Evolutionary conservation across 805 yeast species (phyloP), one percentile per base, ranked within the genome.

Genomic region (Komagataella mondaviorum): DNA sequence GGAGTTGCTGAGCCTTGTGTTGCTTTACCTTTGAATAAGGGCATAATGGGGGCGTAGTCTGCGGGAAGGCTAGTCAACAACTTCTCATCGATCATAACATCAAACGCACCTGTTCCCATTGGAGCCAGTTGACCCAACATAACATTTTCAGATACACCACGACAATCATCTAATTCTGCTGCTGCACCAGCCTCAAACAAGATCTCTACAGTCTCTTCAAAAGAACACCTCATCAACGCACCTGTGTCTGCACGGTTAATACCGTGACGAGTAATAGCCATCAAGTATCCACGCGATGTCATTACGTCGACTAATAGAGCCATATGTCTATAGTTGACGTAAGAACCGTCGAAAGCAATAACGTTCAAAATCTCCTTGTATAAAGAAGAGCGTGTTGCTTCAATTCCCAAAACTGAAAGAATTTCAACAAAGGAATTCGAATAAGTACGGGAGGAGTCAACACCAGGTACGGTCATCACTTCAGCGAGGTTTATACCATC

Each of bases 201-300:
- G 62, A 93, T 93, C 71, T 93, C 99, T 46, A 93, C 99, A 6
- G 99, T 93, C 69, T 93, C 99, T 71, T 93, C 99, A 73, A 93
- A 93, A 46, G 99, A 91, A 74, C 97, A 93, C 71, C 99, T 82
- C 99, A 93, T 93, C 64, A 93, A 77, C 2, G 99, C 99, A 71
- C 99, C 99, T 30, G 99, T 93, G 58, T 93, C 96, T 44, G 96
- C 86, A 71, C 99, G 84, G 70, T 93, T 93, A 70, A 93, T 91
- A 78, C 99, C 99, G 65, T 93, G 99, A 78, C 99, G 95, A 47
- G 98, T 91, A 62, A 93, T 90, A 45, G 99, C 98, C 87, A 95
- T 91, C 68, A 93, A 76, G 64, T 91, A 96, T 63, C 99, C 99
- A 64, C 96, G 84, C 45, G 96, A 87, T 2, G 99, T 93, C 99